phyloP scores from a whole-genome alignment of 2,329 filamentous ascomycete species.

The Arachnomyces sp. region DNA sequence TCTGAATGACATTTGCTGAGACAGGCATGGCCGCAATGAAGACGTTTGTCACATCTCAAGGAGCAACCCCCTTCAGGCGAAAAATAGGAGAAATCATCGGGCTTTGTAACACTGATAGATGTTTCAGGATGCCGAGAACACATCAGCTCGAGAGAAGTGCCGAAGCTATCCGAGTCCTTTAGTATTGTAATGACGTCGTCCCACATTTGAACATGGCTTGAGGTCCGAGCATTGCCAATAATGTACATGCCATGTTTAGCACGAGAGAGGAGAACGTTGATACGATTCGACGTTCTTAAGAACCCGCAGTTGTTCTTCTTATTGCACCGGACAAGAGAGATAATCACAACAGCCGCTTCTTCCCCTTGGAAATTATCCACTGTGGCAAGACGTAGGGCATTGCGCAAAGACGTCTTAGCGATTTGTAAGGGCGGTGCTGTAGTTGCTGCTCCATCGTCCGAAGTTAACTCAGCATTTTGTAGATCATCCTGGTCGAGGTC shows the following conservation, averaged over 20 bases:
- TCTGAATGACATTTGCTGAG: conserved; percentile 38
- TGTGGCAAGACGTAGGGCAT: conserved; percentile 51
- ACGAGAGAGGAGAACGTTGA: conserved; percentile 61
- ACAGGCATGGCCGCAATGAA: conserved; percentile 41
- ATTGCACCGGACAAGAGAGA: conserved; percentile 66
- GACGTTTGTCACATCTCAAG: conserved; percentile 38
- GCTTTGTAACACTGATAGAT: conserved; percentile 41
- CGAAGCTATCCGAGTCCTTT: conserved; percentile 38
- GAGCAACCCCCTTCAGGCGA: conserved; percentile 57
- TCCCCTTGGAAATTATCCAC: conserved; percentile 74
- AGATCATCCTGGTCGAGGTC: conserved; percentile 55
- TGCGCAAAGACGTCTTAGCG: conserved; percentile 38
- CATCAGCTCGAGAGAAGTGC: conserved; percentile 43
- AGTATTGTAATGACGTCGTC: conserved; percentile 48
- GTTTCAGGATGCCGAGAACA: conserved; percentile 54
- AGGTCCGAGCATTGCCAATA: conserved; percentile 58
- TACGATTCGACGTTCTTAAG: conserved; percentile 55
- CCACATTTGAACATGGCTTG: conserved; percentile 55
- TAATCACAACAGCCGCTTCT: conserved; percentile 61
- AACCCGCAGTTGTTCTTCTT: conserved; percentile 52
- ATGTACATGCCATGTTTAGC: conserved; percentile 64
- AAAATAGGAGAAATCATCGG: conserved; percentile 50
- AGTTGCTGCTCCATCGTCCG: no score
- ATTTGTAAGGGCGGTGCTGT: conserved; percentile 1
- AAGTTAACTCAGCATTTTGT: conserved; percentile 21